These are phyloP conservation scores for Kitagawia praeruptora DNA, from an alignment of 129 eudicot genomes.

Conservation along the genomic window DNA sequence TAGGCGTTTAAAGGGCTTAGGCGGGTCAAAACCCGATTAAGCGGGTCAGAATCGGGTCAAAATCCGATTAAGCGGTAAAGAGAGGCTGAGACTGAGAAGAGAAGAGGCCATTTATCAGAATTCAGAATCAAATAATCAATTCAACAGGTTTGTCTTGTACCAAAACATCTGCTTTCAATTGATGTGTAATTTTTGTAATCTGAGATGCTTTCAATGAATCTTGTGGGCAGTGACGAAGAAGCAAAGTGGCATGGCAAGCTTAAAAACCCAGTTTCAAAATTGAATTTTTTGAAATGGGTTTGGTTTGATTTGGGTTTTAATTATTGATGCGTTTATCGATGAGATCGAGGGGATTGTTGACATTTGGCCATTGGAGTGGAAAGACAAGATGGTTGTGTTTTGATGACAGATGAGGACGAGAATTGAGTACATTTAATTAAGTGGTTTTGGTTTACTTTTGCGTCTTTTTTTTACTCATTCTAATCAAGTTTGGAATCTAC, in stretches of 20 bases:
- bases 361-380: background rate
- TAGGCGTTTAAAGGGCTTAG: too few species aligned
- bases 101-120: too few species aligned
- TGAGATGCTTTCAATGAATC: too few species aligned
- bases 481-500: background rate
- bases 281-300: background rate
- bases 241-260: slow-evolving; percentile 4
- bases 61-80: too few species aligned
- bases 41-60: too few species aligned
- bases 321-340: background rate
- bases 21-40: too few species aligned
- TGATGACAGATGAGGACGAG: background rate
- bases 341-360: background rate
- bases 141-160: too few species aligned
- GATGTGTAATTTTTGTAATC: too few species aligned
- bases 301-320: background rate
- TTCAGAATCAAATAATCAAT: too few species aligned
- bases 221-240: background rate
- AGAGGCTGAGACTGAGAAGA: too few species aligned
- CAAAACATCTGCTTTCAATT: too few species aligned
- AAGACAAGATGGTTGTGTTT: background rate
- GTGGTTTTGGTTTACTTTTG: background rate
- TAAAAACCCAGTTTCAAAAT: background rate
- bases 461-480: background rate
- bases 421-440: background rate